A percentile compares a stretch with the other conserved stretches of the same genome.
These are phyloP conservation scores for Debaryomyces psychrophilus DNA, from an alignment of 1,139 yeast species.

Conservation along the genomic window DNA sequence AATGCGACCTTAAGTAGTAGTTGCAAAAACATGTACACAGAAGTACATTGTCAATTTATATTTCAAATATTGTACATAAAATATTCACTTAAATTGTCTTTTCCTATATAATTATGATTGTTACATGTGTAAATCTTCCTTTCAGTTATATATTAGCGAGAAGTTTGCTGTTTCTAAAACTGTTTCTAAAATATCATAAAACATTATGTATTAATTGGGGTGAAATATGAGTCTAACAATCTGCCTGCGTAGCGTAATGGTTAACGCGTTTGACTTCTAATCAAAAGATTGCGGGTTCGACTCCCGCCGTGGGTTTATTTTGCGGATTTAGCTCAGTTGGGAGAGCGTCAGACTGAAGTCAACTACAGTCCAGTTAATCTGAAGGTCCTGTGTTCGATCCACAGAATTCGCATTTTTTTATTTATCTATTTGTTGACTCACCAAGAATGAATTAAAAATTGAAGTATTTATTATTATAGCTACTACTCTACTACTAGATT, in stretches of 20 bases:
- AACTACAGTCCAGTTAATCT: conserved; percentile 41
- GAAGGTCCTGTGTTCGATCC: conserved; percentile 63
- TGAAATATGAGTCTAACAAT: not conserved
- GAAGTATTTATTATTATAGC: conserved; percentile 9
- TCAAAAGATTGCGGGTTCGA: conserved; percentile 52
- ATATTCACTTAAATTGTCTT: too few species aligned
- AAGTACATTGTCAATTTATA: not conserved
- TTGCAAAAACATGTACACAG: conserved; percentile 11
- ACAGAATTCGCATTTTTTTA: conserved; percentile 48
- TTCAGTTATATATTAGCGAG: too few species aligned
- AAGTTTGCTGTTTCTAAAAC: too few species aligned
- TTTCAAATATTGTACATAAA: too few species aligned
- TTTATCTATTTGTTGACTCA: too few species aligned
- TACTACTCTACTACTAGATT: not conserved
- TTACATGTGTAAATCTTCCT: too few species aligned
- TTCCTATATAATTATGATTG: too few species aligned
- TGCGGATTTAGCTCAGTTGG: conserved; percentile 81
- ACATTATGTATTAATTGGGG: not conserved
- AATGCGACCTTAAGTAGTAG: not conserved
- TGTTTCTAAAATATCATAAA: not conserved
- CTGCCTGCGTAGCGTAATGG: conserved; percentile 49
- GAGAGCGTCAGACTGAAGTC: conserved; percentile 88
- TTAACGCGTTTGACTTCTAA: conserved; percentile 51
- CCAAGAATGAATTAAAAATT: conserved; percentile 26
- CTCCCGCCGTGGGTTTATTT: conserved; percentile 46